Evolutionary conservation across 148 eudicot genomes (phyloP).

Genomic region (Amaranthus cruentus): DNA sequence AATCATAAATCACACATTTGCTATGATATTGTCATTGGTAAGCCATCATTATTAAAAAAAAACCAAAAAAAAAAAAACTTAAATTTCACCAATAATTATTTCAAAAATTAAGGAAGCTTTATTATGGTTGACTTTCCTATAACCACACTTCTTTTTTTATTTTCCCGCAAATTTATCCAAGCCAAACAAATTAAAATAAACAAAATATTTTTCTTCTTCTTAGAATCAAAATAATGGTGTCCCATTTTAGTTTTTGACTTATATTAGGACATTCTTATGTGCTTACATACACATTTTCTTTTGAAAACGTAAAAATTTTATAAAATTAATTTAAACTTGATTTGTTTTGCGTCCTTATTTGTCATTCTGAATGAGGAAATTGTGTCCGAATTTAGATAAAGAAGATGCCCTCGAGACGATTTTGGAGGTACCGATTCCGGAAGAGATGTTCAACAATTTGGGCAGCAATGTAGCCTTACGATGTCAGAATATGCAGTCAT

Average conservation of each 20-base stretch:
- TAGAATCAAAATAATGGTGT: background rate
- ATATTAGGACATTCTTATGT: background rate
- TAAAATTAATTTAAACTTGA: background rate
- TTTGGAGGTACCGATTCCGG: slow-evolving; percentile 93
- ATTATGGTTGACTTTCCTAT: slow-evolving; percentile 13
- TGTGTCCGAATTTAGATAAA: slow-evolving; percentile 81
- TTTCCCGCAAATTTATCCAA: slow-evolving; percentile 8
- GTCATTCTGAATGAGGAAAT: slow-evolving; percentile 52
- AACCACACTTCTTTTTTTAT: background rate
- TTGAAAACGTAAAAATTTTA: background rate
- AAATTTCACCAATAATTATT: slow-evolving; percentile 7
- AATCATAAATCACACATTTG: too few relatives aligned
- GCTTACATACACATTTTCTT: background rate
- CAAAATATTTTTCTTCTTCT: too few relatives aligned
- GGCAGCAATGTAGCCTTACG: slow-evolving; percentile 59
- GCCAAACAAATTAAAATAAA: background rate
- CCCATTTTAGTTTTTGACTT: background rate
- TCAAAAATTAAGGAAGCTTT: slow-evolving; percentile 27
- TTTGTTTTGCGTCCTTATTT: background rate
- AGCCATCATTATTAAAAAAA: background rate
- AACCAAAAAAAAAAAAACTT: background rate
- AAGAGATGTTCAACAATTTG: slow-evolving; percentile 74
- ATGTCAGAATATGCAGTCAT: slow-evolving; percentile 80
- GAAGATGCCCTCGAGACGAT: slow-evolving; percentile 87
- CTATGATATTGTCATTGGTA: too few relatives aligned